Base-by-base conservation (phyloP, 768 basidiomycete genomes). In the Ephemerocybe angulata region DNA sequence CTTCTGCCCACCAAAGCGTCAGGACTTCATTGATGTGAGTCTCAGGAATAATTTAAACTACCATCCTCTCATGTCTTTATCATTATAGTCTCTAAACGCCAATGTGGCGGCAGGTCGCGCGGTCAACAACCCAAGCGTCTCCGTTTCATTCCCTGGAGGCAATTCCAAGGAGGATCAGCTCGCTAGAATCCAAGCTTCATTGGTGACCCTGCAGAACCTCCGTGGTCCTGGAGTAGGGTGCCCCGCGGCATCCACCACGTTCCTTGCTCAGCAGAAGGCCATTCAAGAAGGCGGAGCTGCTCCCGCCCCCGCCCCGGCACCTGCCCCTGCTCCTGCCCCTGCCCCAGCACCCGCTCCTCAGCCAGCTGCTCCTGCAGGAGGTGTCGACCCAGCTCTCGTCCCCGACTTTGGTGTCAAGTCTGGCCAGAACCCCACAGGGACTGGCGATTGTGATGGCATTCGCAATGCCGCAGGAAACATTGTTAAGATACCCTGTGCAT, bases 171-270 rank as follows among this genome's bases (percentile, higher is more conserved):
- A 65, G 7, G 80, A 82, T 44, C 74, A 82, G 62, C 67, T 79
- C 42, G 72, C 82, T 0, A 82, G 88, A 29, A 72, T 90, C 55
- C 70, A 81, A 44, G 77, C 86, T 25, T 77, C 82, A 4, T 63
- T 83, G 11, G 77, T 87, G 33, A 85, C 88, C 5, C 71, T 90
- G n/a, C 88, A 90, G 71, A 90, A 90, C 66, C 65, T 90, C 38
- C 72, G 76, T 47, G 88, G 87, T 1, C 75, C 84, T 0, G 88
- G 87, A 35, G 67, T 75, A 4, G 88, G 87, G 13, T 89, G 86
- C 65, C 87, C 87, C 4, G 79, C 80, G 13, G 79, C 78, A 1
- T 77, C 85, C 8, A 86, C 87, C 0, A 88, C 85, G 3, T 82
- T 86, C 62, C 60, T 72, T 22, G 80, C 74, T 0, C 75, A 76